Evolutionary conservation across 768 basidiomycete species (phyloP).

Genomic region (Leccinum subgranulosum): DNA sequence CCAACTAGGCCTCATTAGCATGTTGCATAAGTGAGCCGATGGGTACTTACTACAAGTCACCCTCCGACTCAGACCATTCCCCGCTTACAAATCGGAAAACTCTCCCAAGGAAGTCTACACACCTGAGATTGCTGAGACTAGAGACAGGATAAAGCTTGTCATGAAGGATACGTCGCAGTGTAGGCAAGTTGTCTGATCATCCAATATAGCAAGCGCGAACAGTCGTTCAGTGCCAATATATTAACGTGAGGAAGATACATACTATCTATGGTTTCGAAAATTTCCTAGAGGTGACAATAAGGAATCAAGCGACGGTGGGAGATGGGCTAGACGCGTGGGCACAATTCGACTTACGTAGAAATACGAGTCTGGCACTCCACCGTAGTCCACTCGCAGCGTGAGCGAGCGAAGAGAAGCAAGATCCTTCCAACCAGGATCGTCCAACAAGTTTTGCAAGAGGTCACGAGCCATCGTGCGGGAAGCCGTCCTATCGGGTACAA

Average conservation of each 20-base stretch:
- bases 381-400: background rate
- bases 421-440: background rate
- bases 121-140: background rate
- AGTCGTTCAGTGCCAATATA: background rate
- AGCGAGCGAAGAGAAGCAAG: background rate
- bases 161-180: background rate
- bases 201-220: background rate
- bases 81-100: background rate
- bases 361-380: background rate
- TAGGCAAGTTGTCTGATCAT: background rate
- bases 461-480: background rate
- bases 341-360: background rate
- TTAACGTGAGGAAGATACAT: background rate
- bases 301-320: background rate
- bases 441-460: background rate
- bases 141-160: background rate
- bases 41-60: background rate
- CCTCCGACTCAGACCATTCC: background rate
- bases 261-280: background rate
- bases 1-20: too few species aligned
- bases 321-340: background rate
- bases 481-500: background rate
- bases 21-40: too few species aligned
- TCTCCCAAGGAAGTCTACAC: background rate
- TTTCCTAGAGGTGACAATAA: background rate